These are phyloP conservation scores for Massarina eburnea DNA, from an alignment of 2,329 filamentous ascomycete species.

Conservation along the genomic window DNA sequence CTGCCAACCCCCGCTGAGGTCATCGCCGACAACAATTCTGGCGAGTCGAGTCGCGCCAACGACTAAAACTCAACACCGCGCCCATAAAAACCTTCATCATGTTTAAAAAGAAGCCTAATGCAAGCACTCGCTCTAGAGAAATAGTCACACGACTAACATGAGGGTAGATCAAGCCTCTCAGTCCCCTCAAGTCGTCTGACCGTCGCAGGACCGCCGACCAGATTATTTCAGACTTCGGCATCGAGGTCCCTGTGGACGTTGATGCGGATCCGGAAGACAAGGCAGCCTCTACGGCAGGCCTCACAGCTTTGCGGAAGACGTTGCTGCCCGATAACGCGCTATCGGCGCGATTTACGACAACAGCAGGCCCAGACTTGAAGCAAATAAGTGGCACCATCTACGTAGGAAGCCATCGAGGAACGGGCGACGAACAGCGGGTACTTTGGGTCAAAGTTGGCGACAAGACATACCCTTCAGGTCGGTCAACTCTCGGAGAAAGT, in stretches of 20 bases:
- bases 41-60: no score
- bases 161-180: constrained; percentile 65
- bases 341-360: constrained; percentile 67
- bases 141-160: constrained; percentile 6
- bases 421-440: constrained; percentile 58
- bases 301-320: constrained; percentile 58
- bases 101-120: constrained; percentile 67
- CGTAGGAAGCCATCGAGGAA: constrained; percentile 58
- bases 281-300: constrained; percentile 46
- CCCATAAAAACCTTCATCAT: constrained; percentile 39
- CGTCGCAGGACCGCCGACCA: constrained; percentile 67
- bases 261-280: constrained; percentile 47
- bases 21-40: constrained; percentile 2
- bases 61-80: constrained; percentile 2
- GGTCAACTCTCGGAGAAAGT: not conserved
- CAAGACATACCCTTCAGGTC: constrained; percentile 53
- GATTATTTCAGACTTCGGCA: constrained; percentile 64
- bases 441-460: constrained; percentile 67
- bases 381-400: constrained; percentile 66
- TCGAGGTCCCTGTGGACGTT: constrained; percentile 48
- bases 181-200: constrained; percentile 67
- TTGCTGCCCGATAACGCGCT: constrained; percentile 65
- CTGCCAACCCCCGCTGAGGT: constrained; percentile 5
- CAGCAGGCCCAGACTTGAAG: constrained; percentile 62
- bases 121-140: constrained; percentile 25